Conservation (phyloP, 805 yeast genomes). For the Barnettozyma sp. region DNA sequence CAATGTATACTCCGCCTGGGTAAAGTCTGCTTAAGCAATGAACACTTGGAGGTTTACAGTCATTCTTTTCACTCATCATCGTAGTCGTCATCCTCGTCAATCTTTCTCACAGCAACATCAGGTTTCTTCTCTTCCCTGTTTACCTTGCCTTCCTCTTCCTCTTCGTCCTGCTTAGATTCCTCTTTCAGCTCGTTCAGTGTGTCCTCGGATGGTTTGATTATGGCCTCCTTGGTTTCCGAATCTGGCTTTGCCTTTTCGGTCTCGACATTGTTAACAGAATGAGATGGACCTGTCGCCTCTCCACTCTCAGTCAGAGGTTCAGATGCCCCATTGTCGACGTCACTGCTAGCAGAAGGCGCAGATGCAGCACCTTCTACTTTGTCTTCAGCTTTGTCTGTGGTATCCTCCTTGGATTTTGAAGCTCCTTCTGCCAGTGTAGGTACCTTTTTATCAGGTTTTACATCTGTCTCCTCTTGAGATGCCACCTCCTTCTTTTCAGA, state of each 20-base stretch:
- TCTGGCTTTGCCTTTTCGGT: no score
- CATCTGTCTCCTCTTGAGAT: background rate
- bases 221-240: no score
- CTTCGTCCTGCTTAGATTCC: conserved; percentile 31
- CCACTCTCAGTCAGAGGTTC: conserved; percentile 3
- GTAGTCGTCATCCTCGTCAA: conserved; percentile 34
- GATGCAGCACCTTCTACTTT: no score
- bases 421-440: no score
- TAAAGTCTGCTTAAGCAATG: no score
- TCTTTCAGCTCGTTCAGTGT: conserved; percentile 27
- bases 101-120: conserved; percentile 32
- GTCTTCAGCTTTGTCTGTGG: background rate
- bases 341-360: no score
- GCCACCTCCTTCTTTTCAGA: no score
- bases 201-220: conserved; percentile 23
- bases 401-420: no score
- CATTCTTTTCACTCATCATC: no score
- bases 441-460: background rate
- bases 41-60: background rate
- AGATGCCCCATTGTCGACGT: background rate
- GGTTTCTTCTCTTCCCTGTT: conserved; percentile 29
- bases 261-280: no score
- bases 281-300: no score
- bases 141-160: conserved; percentile 9
- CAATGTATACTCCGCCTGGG: no score